Evolutionary conservation across 1,139 yeast genomes (phyloP), one percentile per base, ranked within the genome.

Genomic region (Kodamaea fungicola): DNA sequence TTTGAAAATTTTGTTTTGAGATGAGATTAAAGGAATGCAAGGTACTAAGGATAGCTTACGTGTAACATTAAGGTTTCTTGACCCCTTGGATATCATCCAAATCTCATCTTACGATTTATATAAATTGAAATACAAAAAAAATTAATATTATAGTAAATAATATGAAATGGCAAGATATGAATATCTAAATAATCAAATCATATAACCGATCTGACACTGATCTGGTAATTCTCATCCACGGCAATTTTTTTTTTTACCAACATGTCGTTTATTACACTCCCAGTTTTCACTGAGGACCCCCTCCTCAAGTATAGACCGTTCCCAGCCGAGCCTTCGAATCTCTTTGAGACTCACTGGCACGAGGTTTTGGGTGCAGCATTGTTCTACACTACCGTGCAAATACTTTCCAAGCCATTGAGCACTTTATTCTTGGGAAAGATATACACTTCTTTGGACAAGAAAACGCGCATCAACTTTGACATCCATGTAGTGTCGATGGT

Each of bases 401-500:
- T 42, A 8, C 28, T 79, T 19, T 67, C 84, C 27, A 73, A 76
- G 3, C 39, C 49, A 0, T 10, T 67, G 6, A 49, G 61, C 40
- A 43, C 42, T 2, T 34, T 46, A 19, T 33, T 73, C 22, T 62
- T 79, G 42, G 75, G 79, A 12, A 57, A 62, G 19, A 51, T 67
- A 35, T 84, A 85, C 60, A 69, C 67, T 7, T 50, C 60, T 7
- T 65, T 81, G 40, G 55, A 66, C 25, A 49, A 51, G 24, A 75
- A 77, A 44, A 70, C 75, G 26, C 68, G 68, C 51, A 58, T 83
- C 50, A 90, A 92, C 58, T 87, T 87, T 53, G 95, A 89, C 57
- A 83, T 90, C 49, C 96, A 92, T 59, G 75, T 85, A 13, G 96
- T 89, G 3, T 87, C 97, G 2, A 84, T 84, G 78, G 72, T 89